Conservation (phyloP, 352 stramenopile species). For the Globisporangium irregulare region DNA sequence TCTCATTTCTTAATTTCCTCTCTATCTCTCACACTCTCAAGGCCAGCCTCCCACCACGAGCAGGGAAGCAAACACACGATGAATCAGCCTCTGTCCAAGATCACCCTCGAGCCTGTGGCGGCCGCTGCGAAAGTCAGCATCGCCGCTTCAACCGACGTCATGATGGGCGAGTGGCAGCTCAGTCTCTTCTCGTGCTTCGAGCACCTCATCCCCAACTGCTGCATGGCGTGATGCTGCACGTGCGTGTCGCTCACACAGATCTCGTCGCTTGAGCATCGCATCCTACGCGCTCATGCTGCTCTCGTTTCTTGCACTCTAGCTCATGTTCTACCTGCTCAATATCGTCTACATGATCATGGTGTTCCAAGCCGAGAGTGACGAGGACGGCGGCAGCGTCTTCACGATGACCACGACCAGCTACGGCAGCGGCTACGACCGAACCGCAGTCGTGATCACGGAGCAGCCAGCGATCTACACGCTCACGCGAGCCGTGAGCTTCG, state of each 20-base stretch:
- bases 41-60: background rate
- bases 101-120: background rate
- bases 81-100: background rate
- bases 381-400: background rate
- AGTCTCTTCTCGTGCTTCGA: slow-evolving; percentile 31
- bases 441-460: background rate
- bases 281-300: slow-evolving; percentile 23
- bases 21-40: too few species aligned
- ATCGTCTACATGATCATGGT: slow-evolving; percentile 4
- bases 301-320: slow-evolving; percentile 8
- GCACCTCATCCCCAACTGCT: slow-evolving; percentile 29
- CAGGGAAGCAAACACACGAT: background rate
- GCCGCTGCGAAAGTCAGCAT: background rate
- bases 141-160: slow-evolving; percentile 6
- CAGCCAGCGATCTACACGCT: background rate
- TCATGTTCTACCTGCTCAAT: slow-evolving; percentile 1
- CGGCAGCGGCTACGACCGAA: background rate
- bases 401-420: background rate
- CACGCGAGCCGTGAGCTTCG: background rate
- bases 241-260: slow-evolving; percentile 30
- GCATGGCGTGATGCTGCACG: slow-evolving; percentile 25
- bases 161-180: slow-evolving; percentile 23
- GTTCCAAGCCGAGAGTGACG: background rate
- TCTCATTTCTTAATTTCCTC: background rate
- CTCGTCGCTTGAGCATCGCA: slow-evolving; percentile 10